Evolutionary conservation across 2,329 filamentous ascomycete genomes (phyloP).

Genomic region (Exophiala sp.): DNA sequence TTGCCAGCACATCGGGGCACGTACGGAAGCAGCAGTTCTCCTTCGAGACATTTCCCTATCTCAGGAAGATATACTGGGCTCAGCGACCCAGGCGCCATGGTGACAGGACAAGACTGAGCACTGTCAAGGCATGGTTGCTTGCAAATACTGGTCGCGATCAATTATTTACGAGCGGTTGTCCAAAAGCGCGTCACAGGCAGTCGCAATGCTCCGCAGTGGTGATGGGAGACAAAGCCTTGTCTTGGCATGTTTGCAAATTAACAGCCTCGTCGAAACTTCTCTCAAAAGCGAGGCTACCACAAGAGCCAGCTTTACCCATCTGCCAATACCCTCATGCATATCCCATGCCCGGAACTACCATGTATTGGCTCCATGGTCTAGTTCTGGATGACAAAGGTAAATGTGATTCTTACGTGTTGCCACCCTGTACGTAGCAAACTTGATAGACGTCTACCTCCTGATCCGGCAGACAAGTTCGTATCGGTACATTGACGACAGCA

Average conservation of each 20-base stretch:
- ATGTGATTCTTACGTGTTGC: no score
- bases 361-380: no score
- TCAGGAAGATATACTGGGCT: constrained; percentile 20
- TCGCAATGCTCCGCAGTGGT: constrained; percentile 1
- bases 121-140: constrained; percentile 4
- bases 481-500: no score
- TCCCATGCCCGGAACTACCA: no score
- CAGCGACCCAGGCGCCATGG: constrained; percentile 18
- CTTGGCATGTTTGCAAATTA: background rate
- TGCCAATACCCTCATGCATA: no score
- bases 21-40: constrained; percentile 21
- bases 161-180: background rate
- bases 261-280: background rate
- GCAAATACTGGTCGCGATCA: background rate
- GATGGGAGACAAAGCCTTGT: background rate
- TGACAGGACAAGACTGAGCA: constrained; percentile 16
- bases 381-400: no score
- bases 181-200: constrained; percentile 10
- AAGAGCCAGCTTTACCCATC: no score
- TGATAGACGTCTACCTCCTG: no score
- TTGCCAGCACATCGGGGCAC: background rate
- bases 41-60: constrained; percentile 33
- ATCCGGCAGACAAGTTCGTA: no score
- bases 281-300: no score
- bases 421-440: no score